These are phyloP conservation scores for Termitomyces eurrhizus DNA, from an alignment of 768 basidiomycete species.

Conservation along the genomic window DNA sequence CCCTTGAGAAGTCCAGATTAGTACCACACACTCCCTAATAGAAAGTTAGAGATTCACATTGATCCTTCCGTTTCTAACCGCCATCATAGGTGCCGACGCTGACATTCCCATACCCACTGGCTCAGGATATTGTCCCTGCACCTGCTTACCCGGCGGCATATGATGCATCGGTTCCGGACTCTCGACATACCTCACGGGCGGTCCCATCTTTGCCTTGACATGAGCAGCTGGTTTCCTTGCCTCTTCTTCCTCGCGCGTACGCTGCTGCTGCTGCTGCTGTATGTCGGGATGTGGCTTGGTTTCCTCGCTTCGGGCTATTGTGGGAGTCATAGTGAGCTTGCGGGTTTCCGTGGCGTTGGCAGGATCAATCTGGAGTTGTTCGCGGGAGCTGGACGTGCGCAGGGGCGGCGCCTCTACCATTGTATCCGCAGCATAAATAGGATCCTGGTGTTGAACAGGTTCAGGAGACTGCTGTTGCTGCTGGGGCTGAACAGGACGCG, in stretches of 20 bases:
- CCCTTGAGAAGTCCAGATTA: conserved; percentile 25
- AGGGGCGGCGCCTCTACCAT: conserved; percentile 21
- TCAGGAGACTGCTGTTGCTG: background rate
- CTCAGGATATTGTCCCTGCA: conserved; percentile 32
- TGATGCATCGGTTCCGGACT: background rate
- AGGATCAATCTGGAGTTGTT: conserved; percentile 58
- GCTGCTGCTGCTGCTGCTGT: no score
- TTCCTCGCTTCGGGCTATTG: conserved; percentile 60
- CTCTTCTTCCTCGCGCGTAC: no score
- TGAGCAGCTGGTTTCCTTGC: conserved; percentile 36
- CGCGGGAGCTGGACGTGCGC: conserved; percentile 44
- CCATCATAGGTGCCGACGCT: conserved; percentile 11
- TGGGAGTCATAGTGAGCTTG: conserved; percentile 75
- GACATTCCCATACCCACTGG: conserved; percentile 13
- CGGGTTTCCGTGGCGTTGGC: conserved; percentile 69
- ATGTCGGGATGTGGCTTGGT: conserved; percentile 29
- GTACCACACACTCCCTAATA: background rate
- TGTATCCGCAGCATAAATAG: conserved; percentile 19
- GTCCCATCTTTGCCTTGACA: conserved; percentile 47
- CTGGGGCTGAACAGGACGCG: conserved; percentile 24
- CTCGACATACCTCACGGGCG: conserved; percentile 10
- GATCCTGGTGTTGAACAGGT: no score
- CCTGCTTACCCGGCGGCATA: conserved; percentile 14
- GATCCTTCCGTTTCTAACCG: conserved; percentile 19
- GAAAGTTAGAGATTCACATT: conserved; percentile 10